Evolutionary conservation across 768 basidiomycete genomes (phyloP), one percentile per base, ranked within the genome.

Genomic region (Dentipellis fragilis): DNA sequence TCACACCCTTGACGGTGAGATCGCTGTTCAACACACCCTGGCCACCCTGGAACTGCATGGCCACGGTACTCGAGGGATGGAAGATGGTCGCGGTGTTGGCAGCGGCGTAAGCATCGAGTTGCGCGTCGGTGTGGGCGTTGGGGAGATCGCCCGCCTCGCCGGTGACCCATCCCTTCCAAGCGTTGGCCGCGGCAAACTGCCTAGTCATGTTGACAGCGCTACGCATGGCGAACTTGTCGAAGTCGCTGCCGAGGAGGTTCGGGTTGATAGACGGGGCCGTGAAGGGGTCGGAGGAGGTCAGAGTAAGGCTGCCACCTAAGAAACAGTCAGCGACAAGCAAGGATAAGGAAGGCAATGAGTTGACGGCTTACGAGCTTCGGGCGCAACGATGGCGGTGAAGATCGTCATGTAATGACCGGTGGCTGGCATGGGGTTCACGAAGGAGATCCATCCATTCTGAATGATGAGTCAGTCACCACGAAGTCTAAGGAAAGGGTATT

Each of bases 11-110:
- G 14, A 58, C 49, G 12, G 57, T 58, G 48, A 54, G 17, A 29
- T 54, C 36, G 36, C 68, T 65, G 59, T 75, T 73, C 51, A 80
- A 75, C 6, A 78, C 77, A 40, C 77, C 78, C 29, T 54, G 29
- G 29, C 38, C 46, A 16, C 58, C 58, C 10, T 59, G 62, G 21
- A 62, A 61, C 6, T 72, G 69, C 75, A 80, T 77, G 2, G 72
- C 63, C 51, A 71, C 72, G 4, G 75, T 74, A 11, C 75, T 65
- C 21, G 62, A 52, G 23, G 65, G 64, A 52, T 69, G 68, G 57
- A 54, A 63, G 39, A 61, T 54, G 10, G 63, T 60, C n/a, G 54
- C 52, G n/a, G 60, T 54, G 48, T 58, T 49, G 23, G 38, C 56
- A 9, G 61, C 57, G 35, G 53, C 57, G 52, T 58, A 65, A 10